These are phyloP conservation scores for Trypethelium eluteriae DNA, from an alignment of 495 filamentous ascomycete species.

Conservation along the genomic window DNA sequence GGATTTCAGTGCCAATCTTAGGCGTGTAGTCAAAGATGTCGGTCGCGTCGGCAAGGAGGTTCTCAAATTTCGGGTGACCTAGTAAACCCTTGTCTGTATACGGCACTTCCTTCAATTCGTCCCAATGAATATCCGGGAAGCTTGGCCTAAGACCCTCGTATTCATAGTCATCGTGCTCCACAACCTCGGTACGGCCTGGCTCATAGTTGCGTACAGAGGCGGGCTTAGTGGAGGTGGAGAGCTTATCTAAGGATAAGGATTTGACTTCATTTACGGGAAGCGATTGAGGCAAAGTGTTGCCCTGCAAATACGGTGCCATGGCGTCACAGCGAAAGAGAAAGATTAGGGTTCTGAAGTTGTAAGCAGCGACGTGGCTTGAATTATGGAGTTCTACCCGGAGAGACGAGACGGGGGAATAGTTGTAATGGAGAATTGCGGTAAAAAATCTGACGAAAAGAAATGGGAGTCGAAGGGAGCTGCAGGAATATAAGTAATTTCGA, in stretches of 20 bases:
- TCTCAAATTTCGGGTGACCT: conserved; percentile 51
- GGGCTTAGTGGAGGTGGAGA: conserved; percentile 12
- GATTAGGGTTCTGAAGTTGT: background rate
- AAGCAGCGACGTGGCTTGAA: too few relatives aligned
- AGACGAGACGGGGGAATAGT: background rate
- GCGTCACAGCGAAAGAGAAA: background rate
- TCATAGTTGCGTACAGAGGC: conserved; percentile 17
- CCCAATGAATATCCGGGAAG: conserved; percentile 53
- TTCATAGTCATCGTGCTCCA: conserved; percentile 45
- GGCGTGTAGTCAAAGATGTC: conserved; percentile 57
- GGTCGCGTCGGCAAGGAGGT: conserved; percentile 48
- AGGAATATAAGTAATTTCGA: background rate
- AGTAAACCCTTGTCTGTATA: conserved; percentile 51
- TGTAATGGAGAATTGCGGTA: background rate
- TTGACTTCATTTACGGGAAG: conserved; percentile 9
- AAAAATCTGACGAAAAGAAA: background rate
- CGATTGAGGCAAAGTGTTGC: background rate
- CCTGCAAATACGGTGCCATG: conserved; percentile 15
- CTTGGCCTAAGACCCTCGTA: conserved; percentile 49
- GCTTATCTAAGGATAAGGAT: background rate
- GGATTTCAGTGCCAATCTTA: conserved; percentile 65
- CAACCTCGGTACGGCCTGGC: conserved; percentile 45
- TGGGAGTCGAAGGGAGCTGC: background rate
- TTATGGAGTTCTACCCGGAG: background rate
- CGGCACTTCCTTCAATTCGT: conserved; percentile 42